phyloP scores from a whole-genome alignment of 345 rosid genomes.

The Gossypium mustelinum region DNA sequence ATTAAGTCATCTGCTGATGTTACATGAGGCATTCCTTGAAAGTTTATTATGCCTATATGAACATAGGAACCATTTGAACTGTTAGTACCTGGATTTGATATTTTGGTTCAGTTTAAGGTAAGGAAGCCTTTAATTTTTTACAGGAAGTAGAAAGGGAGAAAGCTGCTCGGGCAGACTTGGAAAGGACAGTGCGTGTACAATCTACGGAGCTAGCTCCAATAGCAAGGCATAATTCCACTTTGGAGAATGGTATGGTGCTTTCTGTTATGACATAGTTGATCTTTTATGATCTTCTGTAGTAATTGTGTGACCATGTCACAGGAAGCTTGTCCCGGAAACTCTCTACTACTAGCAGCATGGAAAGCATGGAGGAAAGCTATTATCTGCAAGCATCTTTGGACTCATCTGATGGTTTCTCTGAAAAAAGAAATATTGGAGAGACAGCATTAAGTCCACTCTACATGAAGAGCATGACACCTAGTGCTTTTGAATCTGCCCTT shows the following conservation, averaged over 20 bases:
- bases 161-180: slow-evolving; percentile 78
- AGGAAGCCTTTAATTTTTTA: slow-evolving; percentile 8
- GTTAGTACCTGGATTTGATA: not conserved
- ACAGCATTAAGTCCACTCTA: slow-evolving; percentile 66
- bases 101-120: not conserved
- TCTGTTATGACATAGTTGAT: slow-evolving; percentile 10
- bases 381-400: slow-evolving; percentile 93
- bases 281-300: slow-evolving; percentile 13
- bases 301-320: slow-evolving; percentile 25
- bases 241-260: slow-evolving; percentile 64
- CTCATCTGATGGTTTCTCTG: slow-evolving; percentile 68
- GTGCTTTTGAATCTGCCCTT: slow-evolving; percentile 87
- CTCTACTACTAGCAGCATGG: slow-evolving; percentile 80
- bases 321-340: slow-evolving; percentile 71
- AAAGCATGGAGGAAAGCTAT: slow-evolving; percentile 96
- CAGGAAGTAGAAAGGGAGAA: slow-evolving; percentile 95
- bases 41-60: not conserved
- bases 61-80: not conserved
- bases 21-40: not conserved
- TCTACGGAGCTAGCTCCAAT: slow-evolving; percentile 54
- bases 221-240: slow-evolving; percentile 50
- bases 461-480: slow-evolving; percentile 93
- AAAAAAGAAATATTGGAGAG: slow-evolving; percentile 66
- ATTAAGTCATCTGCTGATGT: not conserved
- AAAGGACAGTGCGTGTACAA: slow-evolving; percentile 54